Percentiles rank a stretch among this genome's conserved stretches.
Evolutionary conservation across 306 rosid genomes (phyloP).

Genomic region (Vigna hirtella): DNA sequence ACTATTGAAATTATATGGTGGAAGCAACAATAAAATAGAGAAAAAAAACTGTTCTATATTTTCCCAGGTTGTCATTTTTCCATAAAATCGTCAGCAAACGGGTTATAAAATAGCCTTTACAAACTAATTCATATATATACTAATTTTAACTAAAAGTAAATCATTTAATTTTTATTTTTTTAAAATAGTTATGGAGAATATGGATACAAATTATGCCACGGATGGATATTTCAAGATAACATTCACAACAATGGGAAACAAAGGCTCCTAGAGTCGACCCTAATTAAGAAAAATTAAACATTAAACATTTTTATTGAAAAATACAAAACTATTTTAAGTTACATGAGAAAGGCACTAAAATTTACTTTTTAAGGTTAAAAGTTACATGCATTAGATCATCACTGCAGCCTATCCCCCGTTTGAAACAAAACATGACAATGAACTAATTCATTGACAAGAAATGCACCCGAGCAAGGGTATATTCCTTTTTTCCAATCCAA

Average conservation of each 20-base stretch:
- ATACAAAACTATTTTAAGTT: not conserved
- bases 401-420: not conserved
- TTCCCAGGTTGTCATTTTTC: no score
- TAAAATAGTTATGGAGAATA: no score
- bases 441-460: constrained; percentile 76
- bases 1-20: no score
- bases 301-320: not conserved
- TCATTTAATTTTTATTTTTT: no score
- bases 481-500: constrained; percentile 93
- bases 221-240: not conserved
- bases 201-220: no score
- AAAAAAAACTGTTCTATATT: no score
- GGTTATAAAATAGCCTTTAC: no score
- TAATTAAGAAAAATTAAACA: not conserved
- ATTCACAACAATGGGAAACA: not conserved
- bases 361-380: not conserved
- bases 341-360: constrained; percentile 18
- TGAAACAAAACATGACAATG: not conserved
- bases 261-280: not conserved
- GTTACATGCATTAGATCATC: not conserved
- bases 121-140: no score
- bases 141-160: no score
- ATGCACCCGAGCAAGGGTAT: constrained; percentile 93
- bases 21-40: no score
- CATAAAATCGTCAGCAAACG: no score